Conservation (phyloP, 2,329 filamentous ascomycete species). For the Paracoccidioides lutzii region DNA sequence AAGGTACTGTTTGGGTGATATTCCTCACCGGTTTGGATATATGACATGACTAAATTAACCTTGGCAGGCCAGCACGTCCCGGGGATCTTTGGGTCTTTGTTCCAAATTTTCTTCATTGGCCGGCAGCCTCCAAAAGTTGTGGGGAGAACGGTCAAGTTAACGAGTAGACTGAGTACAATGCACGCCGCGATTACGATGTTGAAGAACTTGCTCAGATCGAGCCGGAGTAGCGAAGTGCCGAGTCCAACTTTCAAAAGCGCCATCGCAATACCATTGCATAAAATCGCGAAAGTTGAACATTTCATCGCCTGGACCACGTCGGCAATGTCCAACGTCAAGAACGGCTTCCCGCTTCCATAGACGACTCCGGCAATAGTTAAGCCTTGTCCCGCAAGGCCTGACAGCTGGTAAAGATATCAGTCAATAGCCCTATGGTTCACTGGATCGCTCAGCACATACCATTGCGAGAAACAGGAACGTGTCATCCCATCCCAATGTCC, state of each 20-base stretch:
- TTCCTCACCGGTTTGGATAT: not conserved
- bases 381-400: conserved; percentile 1
- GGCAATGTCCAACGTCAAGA: not conserved
- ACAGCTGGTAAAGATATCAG: not conserved
- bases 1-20: not conserved
- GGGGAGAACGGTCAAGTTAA: not conserved
- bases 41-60: not conserved
- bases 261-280: not conserved
- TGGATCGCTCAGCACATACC: not conserved
- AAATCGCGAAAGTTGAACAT: not conserved
- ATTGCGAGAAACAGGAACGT: not conserved
- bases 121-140: not conserved
- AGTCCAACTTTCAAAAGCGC: not conserved
- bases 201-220: not conserved
- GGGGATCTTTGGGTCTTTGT: not conserved
- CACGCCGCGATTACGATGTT: not conserved
- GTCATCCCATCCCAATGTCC: not conserved
- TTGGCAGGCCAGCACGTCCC: not conserved
- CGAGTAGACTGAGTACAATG: not conserved
- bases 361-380: not conserved
- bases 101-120: not conserved
- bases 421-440: not conserved
- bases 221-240: not conserved
- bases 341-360: not conserved
- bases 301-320: not conserved